phyloP scores from a whole-genome alignment of 345 rosid species.

The Trapa incisa region DNA sequence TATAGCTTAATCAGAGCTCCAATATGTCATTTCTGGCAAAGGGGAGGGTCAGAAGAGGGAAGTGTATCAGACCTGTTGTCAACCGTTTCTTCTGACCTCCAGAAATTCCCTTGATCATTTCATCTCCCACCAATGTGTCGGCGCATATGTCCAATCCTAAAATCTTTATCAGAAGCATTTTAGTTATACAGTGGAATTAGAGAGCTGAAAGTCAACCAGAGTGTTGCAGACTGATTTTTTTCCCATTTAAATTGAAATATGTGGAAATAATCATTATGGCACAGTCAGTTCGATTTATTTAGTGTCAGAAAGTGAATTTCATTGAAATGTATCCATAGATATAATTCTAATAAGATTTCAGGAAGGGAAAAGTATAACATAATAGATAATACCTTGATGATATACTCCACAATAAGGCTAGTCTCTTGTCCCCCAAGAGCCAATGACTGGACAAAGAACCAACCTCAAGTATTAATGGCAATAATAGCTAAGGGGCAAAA shows the following conservation, averaged over 20 bases:
- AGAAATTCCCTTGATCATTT: conserved; percentile 96
- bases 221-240: no score
- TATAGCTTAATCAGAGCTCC: neutral
- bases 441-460: conserved; percentile 39
- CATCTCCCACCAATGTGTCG: conserved; percentile 96
- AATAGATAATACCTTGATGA: conserved; percentile 71
- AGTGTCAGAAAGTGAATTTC: neutral
- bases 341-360: neutral
- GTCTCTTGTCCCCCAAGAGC: conserved; percentile 89
- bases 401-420: conserved; percentile 71
- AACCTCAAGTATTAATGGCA: conserved; percentile 7
- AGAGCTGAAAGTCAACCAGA: neutral
- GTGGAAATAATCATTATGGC: no score
- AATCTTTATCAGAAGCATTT: conserved; percentile 63
- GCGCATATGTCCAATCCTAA: conserved; percentile 92
- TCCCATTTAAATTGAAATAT: no score
- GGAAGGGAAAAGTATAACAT: conserved; percentile 2
- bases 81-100: conserved; percentile 99
- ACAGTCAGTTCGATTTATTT: no score
- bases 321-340: no score
- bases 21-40: neutral
- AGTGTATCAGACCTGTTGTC: conserved; percentile 53
- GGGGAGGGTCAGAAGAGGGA: neutral
- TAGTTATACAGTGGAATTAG: conserved; percentile 8
- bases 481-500: neutral